Percentiles rank a stretch among this genome's conserved stretches.
Evolutionary conservation across 345 rosid species (phyloP).

Genomic region (Lumnitzera littorea): DNA sequence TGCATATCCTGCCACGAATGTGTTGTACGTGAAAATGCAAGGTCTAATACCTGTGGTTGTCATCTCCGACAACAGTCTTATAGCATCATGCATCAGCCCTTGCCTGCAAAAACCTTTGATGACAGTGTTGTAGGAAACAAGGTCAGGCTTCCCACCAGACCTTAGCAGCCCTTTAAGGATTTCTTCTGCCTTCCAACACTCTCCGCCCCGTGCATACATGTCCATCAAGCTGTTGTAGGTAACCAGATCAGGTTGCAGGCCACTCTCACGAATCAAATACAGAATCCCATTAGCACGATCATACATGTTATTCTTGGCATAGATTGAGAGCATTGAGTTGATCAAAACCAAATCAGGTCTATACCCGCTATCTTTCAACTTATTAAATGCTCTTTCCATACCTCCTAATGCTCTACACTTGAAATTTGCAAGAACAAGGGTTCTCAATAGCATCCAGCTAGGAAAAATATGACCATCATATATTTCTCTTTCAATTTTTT

Average conservation of each 20-base stretch:
- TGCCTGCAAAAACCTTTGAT: conserved; percentile 86
- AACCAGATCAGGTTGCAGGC: conserved; percentile 69
- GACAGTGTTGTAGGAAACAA: conserved; percentile 83
- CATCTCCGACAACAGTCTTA: conserved; percentile 76
- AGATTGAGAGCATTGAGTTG: conserved; percentile 74
- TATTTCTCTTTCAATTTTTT: conserved; percentile 57
- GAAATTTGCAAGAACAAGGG: conserved; percentile 60
- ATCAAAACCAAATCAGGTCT: conserved; percentile 75
- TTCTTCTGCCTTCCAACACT: conserved; percentile 86
- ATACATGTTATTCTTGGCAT: conserved; percentile 57
- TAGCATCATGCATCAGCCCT: conserved; percentile 79
- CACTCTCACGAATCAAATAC: conserved; percentile 39
- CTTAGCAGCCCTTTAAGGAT: conserved; percentile 41
- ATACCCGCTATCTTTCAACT: conserved; percentile 52
- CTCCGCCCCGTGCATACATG: conserved; percentile 77
- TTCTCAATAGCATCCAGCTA: conserved; percentile 89
- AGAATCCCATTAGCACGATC: conserved; percentile 53
- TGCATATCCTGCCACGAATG: conserved; percentile 65
- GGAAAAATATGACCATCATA: conserved; percentile 61
- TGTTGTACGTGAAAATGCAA: conserved; percentile 80
- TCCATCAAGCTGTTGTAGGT: conserved; percentile 90
- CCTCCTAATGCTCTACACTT: conserved; percentile 62
- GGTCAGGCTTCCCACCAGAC: conserved; percentile 51
- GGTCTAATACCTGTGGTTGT: conserved; percentile 58
- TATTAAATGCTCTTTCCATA: conserved; percentile 60